phyloP scores from a whole-genome alignment of 2,329 filamentous ascomycete genomes.

The Venturia oleaginea region DNA sequence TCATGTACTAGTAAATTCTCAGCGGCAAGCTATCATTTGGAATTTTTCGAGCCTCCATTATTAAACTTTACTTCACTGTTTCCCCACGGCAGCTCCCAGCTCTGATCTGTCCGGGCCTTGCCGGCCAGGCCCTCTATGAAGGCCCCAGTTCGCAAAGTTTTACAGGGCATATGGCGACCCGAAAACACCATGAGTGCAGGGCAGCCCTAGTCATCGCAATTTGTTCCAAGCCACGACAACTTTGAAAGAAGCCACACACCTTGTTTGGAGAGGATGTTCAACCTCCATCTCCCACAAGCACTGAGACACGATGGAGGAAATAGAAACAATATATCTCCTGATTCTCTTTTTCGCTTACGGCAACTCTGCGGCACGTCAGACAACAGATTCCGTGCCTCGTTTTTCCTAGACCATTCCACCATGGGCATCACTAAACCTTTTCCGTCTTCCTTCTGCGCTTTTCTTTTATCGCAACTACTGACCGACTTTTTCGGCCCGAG shows the following conservation, averaged over 20 bases:
- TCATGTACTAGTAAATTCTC: background rate
- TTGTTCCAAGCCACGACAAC: background rate
- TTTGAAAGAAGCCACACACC: background rate
- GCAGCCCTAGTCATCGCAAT: background rate
- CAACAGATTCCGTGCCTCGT: background rate
- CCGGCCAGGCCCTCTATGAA: background rate
- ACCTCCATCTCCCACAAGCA: background rate
- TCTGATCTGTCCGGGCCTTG: conserved; percentile 1
- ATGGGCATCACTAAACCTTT: background rate
- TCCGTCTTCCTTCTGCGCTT: background rate
- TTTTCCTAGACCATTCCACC: background rate
- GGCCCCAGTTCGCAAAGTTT: background rate
- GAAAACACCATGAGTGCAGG: background rate
- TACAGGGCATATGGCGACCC: background rate
- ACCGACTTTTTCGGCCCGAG: background rate
- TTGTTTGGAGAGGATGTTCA: background rate
- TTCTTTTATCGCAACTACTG: background rate
- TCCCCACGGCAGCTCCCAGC: conserved; percentile 1
- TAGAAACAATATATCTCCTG: conserved; percentile 5
- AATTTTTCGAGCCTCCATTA: background rate
- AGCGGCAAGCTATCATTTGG: background rate
- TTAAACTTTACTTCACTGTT: no score
- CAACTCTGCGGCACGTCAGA: background rate
- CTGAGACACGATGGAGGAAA: background rate
- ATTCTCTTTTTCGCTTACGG: background rate